phyloP scores from a whole-genome alignment of 1,284 basidiomycete genomes.

The Schizophyllum amplum region DNA sequence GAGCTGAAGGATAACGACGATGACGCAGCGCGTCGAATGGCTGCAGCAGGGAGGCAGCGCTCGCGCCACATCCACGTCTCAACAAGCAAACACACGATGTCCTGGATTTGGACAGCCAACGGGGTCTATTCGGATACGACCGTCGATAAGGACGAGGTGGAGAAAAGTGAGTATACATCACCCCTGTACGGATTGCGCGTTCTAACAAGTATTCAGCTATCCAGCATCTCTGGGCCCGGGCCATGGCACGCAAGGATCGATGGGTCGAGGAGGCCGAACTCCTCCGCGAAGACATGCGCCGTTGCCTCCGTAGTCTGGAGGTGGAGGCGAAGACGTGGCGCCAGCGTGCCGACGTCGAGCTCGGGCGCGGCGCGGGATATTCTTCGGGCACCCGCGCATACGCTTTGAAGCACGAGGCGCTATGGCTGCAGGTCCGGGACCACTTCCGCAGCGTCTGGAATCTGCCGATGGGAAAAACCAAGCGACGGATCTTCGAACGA shows the following conservation, averaged over 20 bases:
- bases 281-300: constrained; percentile 4
- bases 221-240: constrained; percentile 8
- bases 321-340: too few species aligned
- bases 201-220: constrained; percentile 6
- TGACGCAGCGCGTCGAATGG: neutral
- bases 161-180: neutral
- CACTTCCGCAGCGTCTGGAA: too few species aligned
- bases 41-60: neutral
- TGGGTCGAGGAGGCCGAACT: constrained; percentile 8
- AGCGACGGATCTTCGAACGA: too few species aligned
- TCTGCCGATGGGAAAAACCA: too few species aligned
- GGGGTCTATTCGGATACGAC: too few species aligned
- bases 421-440: too few species aligned
- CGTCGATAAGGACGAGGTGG: constrained; percentile 1
- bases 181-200: neutral
- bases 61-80: neutral
- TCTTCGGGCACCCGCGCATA: too few species aligned
- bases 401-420: too few species aligned
- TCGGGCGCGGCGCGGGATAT: too few species aligned
- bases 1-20: neutral
- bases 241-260: too few species aligned
- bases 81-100: constrained; percentile 1
- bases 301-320: constrained; percentile 1
- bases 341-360: too few species aligned
- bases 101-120: too few species aligned